Conservation (phyloP, 2,329 filamentous ascomycete species). For the Cercospora sp. region DNA sequence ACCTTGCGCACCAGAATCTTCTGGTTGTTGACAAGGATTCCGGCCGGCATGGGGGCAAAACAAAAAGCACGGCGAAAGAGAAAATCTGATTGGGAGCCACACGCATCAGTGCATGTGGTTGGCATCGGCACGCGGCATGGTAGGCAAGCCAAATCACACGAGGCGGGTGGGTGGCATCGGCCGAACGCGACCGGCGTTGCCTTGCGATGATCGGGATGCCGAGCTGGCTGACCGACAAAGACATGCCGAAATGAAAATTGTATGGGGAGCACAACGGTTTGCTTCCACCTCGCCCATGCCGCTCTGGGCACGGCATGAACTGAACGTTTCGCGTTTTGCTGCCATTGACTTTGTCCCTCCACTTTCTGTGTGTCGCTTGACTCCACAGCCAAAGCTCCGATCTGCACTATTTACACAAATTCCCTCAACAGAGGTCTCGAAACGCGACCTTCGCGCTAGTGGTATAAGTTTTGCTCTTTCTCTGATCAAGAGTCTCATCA, state of each 20-base stretch:
- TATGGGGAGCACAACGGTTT: not conserved
- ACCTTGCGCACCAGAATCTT: not conserved
- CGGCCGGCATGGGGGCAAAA: not conserved
- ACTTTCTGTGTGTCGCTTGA: not conserved
- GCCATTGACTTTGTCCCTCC: not conserved
- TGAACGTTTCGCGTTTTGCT: not conserved
- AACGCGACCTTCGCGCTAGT: not conserved
- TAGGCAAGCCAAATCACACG: not conserved
- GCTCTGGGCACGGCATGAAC: not conserved
- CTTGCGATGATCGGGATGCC: not conserved
- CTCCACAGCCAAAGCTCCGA: not conserved
- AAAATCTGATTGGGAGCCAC: not conserved
- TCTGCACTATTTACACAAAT: slow-evolving; percentile 1
- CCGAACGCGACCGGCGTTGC: not conserved
- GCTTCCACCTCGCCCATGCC: not conserved
- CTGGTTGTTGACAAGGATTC: not conserved
- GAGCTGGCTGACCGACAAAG: not conserved
- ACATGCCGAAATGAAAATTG: not conserved
- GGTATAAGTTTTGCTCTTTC: not conserved
- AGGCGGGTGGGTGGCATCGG: not conserved
- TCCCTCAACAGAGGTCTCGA: not conserved
- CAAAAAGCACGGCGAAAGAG: not conserved
- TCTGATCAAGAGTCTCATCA: slow-evolving; percentile 14
- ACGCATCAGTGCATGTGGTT: not conserved
- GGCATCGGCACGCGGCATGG: not conserved